These are phyloP conservation scores for Cyclaneusma minus DNA, from an alignment of 2,329 filamentous ascomycete genomes.

Conservation along the genomic window DNA sequence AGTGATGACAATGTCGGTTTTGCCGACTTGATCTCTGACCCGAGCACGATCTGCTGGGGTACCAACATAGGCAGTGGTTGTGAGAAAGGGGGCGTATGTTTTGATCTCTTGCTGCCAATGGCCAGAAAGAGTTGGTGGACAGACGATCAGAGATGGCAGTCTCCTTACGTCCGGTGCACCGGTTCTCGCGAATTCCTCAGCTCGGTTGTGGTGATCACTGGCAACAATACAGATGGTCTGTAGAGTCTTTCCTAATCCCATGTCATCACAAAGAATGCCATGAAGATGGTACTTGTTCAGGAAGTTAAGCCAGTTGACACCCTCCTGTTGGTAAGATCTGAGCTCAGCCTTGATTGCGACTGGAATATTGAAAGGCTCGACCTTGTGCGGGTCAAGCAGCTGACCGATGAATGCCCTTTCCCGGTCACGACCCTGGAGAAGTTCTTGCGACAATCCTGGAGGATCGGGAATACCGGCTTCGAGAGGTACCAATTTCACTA, in stretches of 20 bases:
- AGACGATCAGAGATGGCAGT: constrained; percentile 85
- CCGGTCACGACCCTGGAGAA: constrained; percentile 79
- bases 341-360: constrained; percentile 95
- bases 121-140: constrained; percentile 86
- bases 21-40: constrained; percentile 51
- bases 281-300: constrained; percentile 96
- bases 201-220: constrained; percentile 87
- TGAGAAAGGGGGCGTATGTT: constrained; percentile 87
- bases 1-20: constrained; percentile 87
- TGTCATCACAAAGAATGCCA: constrained; percentile 96
- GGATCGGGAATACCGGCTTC: constrained; percentile 96
- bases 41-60: constrained; percentile 66
- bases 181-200: constrained; percentile 78
- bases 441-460: constrained; percentile 74
- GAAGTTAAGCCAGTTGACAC: constrained; percentile 97
- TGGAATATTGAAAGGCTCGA: constrained; percentile 83
- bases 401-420: constrained; percentile 95
- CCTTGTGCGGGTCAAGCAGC: constrained; percentile 91
- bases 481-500: constrained; percentile 91
- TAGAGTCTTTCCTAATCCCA: constrained; percentile 95
- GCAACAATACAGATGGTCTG: constrained; percentile 97
- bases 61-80: constrained; percentile 79
- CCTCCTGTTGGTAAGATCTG: constrained; percentile 94
- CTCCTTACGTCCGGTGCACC: constrained; percentile 61
- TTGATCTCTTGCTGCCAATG: constrained; percentile 99